A percentile compares a stretch with the other conserved stretches of the same genome.
Evolutionary conservation across 2,329 filamentous ascomycete genomes (phyloP).

Genomic region (Claviceps sp.): DNA sequence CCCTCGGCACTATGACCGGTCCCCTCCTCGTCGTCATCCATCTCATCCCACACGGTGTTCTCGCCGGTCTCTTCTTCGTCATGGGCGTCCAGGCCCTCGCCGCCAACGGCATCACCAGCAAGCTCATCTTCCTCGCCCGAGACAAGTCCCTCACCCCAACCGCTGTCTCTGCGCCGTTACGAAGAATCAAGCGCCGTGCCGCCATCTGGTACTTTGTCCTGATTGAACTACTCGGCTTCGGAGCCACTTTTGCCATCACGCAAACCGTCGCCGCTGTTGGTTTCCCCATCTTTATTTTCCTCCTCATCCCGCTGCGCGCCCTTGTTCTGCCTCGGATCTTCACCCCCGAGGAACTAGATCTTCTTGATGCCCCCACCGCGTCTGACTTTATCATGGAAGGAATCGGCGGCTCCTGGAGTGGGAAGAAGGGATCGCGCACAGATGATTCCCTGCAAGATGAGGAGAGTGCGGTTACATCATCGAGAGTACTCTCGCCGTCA

Average conservation of each 20-base stretch:
- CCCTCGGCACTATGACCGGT: constrained; percentile 65
- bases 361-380: constrained; percentile 61
- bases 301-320: constrained; percentile 53
- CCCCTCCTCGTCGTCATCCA: constrained; percentile 62
- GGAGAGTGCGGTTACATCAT: background rate
- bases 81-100: constrained; percentile 71
- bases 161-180: constrained; percentile 40
- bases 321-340: constrained; percentile 51
- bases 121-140: constrained; percentile 55
- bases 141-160: constrained; percentile 48
- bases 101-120: constrained; percentile 64
- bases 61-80: constrained; percentile 72
- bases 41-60: constrained; percentile 65
- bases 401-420: constrained; percentile 49
- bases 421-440: background rate
- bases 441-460: background rate
- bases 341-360: constrained; percentile 41
- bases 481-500: background rate
- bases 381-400: constrained; percentile 65
- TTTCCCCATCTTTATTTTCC: constrained; percentile 61
- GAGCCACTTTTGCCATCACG: constrained; percentile 68
- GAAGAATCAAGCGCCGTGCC: constrained; percentile 41
- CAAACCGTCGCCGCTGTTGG: constrained; percentile 74
- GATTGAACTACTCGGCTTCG: constrained; percentile 57
- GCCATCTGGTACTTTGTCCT: constrained; percentile 61